phyloP scores from a whole-genome alignment of 2,329 filamentous ascomycete species.

The Blastomyces silverae region DNA sequence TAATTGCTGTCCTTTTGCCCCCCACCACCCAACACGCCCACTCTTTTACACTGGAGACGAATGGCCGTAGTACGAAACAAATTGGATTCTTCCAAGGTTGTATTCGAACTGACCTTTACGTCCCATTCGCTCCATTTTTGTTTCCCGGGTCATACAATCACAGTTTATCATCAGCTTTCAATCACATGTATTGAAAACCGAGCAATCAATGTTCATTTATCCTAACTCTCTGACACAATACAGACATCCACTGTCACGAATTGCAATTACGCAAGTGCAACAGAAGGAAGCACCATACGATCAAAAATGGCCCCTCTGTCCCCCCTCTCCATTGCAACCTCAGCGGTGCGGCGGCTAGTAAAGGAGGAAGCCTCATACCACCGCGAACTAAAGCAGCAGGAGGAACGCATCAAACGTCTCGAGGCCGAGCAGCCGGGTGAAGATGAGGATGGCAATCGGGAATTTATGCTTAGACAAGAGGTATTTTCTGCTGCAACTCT shows the following conservation, averaged over 20 bases:
- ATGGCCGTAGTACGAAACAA: not conserved
- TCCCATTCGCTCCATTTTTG: not conserved
- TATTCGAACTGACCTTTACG: not conserved
- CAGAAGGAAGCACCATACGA: constrained; percentile 16
- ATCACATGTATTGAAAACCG: no score
- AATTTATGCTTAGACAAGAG: constrained; percentile 79
- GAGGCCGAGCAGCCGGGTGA: constrained; percentile 51
- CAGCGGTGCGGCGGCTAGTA: constrained; percentile 71
- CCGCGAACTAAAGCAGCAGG: constrained; percentile 71
- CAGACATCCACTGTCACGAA: not conserved
- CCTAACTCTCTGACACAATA: not conserved
- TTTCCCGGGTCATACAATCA: not conserved
- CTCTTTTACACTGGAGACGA: not conserved
- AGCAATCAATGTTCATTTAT: not conserved
- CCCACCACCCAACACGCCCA: no score
- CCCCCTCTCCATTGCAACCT: constrained; percentile 69
- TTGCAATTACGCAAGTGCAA: constrained; percentile 12
- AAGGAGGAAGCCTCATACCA: constrained; percentile 91
- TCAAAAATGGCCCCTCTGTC: constrained; percentile 65
- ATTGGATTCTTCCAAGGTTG: not conserved
- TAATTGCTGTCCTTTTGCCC: not conserved
- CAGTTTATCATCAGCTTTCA: not conserved
- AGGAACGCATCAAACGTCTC: constrained; percentile 62
- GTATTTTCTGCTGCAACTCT: constrained; percentile 44
- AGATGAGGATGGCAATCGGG: constrained; percentile 66